phyloP scores from a whole-genome alignment of 108 stramenopile genomes.

The Skeletonema marinoi region DNA sequence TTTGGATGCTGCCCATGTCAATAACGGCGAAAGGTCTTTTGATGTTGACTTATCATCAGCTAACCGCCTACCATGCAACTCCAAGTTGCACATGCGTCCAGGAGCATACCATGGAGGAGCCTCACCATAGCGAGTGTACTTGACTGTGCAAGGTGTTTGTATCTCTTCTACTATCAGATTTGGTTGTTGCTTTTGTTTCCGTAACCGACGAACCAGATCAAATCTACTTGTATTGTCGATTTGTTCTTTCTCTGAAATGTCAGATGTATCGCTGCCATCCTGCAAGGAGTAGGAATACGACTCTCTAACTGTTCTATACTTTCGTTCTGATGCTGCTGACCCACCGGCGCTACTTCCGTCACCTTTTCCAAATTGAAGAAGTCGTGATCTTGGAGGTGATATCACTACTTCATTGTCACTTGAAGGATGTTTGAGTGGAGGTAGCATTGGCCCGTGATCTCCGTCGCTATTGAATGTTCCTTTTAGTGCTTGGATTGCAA shows the following conservation, averaged over 20 bases:
- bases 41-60: neutral
- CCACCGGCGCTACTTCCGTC: slow-evolving; percentile 13
- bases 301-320: slow-evolving; percentile 73
- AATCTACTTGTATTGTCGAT: neutral
- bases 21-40: slow-evolving; percentile 13
- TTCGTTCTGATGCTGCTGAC: slow-evolving; percentile 8
- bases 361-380: slow-evolving; percentile 65
- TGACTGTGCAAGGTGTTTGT: slow-evolving; percentile 36
- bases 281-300: slow-evolving; percentile 60
- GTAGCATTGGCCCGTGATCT: slow-evolving; percentile 33
- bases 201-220: neutral
- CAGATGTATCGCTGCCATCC: neutral
- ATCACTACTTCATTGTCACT: slow-evolving; percentile 33
- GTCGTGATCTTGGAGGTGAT: slow-evolving; percentile 57
- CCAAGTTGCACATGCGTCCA: slow-evolving; percentile 70
- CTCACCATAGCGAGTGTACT: slow-evolving; percentile 85
- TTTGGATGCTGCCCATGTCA: slow-evolving; percentile 20
- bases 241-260: neutral
- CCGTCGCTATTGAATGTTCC: slow-evolving; percentile 16
- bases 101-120: slow-evolving; percentile 86
- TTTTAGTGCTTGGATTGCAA: slow-evolving; percentile 56
- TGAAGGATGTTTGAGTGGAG: slow-evolving; percentile 20
- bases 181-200: neutral
- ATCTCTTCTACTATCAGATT: neutral
- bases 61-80: slow-evolving; percentile 56